These are phyloP conservation scores for Pythium insidiosum DNA, from an alignment of 352 stramenopile species.

Conservation along the genomic window DNA sequence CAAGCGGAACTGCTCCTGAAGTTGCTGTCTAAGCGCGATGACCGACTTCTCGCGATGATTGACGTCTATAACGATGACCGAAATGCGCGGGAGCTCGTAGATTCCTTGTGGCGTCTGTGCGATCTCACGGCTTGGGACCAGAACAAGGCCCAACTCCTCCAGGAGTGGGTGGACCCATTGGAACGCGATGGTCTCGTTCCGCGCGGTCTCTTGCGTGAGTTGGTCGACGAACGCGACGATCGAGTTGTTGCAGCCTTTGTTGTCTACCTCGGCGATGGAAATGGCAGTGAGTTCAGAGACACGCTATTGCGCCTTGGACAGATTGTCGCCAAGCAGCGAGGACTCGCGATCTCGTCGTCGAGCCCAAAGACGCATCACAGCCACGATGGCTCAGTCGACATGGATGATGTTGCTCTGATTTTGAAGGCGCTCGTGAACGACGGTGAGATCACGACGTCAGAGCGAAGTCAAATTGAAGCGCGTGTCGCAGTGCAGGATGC, in stretches of 20 bases:
- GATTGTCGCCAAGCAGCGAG: slow-evolving; percentile 20
- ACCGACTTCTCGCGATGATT: slow-evolving; percentile 40
- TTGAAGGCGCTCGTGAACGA: background rate
- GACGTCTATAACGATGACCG: slow-evolving; percentile 48
- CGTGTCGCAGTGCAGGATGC: slow-evolving; percentile 25
- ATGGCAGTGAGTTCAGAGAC: slow-evolving; percentile 56
- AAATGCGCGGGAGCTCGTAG: slow-evolving; percentile 33
- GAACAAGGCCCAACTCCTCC: slow-evolving; percentile 35
- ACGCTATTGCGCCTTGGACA: slow-evolving; percentile 39
- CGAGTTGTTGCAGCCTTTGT: slow-evolving; percentile 61
- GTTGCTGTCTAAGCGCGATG: slow-evolving; percentile 29
- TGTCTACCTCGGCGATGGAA: slow-evolving; percentile 53
- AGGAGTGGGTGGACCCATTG: slow-evolving; percentile 48
- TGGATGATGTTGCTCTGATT: background rate
- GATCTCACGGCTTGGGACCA: slow-evolving; percentile 58
- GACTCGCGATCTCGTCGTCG: background rate
- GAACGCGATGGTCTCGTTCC: slow-evolving; percentile 19
- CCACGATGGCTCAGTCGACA: background rate
- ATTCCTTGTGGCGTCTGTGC: slow-evolving; percentile 48
- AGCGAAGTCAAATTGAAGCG: slow-evolving; percentile 19
- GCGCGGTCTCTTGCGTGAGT: slow-evolving; percentile 26
- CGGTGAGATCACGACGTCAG: slow-evolving; percentile 14
- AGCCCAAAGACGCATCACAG: background rate
- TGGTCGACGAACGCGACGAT: slow-evolving; percentile 44
- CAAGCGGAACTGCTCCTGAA: slow-evolving; percentile 54